Conservation (phyloP, 108 stramenopile species). For the Nannochloropsis salina region DNA sequence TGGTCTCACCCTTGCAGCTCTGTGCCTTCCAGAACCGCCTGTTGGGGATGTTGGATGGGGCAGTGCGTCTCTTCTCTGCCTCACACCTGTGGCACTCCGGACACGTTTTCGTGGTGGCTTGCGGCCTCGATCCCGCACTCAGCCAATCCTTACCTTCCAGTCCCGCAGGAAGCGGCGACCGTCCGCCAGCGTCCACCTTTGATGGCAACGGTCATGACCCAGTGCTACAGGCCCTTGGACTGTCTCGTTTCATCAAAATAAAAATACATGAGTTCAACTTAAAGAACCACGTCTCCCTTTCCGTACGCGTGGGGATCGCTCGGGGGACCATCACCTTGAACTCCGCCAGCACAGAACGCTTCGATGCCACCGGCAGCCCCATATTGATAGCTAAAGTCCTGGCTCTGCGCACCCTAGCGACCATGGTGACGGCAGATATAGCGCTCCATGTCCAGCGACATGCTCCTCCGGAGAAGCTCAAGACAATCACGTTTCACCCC, state of each 20-base stretch:
- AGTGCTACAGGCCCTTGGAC: neutral
- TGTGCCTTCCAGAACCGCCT: neutral
- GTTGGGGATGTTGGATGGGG: neutral
- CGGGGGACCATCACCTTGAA: neutral
- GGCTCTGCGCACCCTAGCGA: neutral
- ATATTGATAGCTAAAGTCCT: neutral
- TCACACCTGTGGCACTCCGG: slow-evolving; percentile 9
- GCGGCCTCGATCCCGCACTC: neutral
- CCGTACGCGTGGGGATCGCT: neutral
- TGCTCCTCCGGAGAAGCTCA: neutral
- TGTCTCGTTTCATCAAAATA: neutral
- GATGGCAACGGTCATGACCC: neutral
- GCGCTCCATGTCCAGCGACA: neutral
- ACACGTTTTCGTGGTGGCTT: slow-evolving; percentile 10
- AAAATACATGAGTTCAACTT: neutral
- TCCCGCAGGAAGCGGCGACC: no score
- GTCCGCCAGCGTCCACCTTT: neutral
- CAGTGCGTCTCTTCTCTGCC: neutral
- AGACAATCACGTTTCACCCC: neutral
- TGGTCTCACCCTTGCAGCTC: neutral
- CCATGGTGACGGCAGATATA: neutral
- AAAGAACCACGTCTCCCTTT: slow-evolving; percentile 13
- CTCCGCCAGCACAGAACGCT: slow-evolving; percentile 10
- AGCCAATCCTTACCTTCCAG: neutral
- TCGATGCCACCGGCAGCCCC: neutral